Conservation (phyloP, 345 rosid species). For the Arabidopsis thaliana region DNA sequence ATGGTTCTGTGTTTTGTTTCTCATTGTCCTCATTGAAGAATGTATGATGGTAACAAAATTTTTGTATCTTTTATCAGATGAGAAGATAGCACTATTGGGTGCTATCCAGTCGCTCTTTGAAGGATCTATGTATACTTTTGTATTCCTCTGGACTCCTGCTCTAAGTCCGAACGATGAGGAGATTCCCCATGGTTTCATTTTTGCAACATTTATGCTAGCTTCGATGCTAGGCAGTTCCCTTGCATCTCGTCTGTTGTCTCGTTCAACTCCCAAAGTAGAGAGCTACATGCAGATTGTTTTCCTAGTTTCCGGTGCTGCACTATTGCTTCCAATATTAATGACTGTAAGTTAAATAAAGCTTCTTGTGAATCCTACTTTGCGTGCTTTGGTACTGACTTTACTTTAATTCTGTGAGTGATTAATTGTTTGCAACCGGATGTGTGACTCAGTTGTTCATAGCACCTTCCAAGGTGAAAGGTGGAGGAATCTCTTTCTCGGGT, state of each 20-base stretch:
- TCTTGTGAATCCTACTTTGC: not conserved
- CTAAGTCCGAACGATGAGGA: slow-evolving; percentile 91
- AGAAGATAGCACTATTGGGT: slow-evolving; percentile 92
- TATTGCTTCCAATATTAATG: slow-evolving; percentile 82
- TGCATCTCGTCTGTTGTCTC: slow-evolving; percentile 95
- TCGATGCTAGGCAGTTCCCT: slow-evolving; percentile 98
- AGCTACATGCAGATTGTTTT: slow-evolving; percentile 98
- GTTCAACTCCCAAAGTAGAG: slow-evolving; percentile 75
- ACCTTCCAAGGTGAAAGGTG: slow-evolving; percentile 79
- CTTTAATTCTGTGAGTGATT: slow-evolving; percentile 19
- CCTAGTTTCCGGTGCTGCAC: slow-evolving; percentile 67
- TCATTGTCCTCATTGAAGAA: not conserved
- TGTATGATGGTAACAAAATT: slow-evolving; percentile 18
- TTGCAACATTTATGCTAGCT: slow-evolving; percentile 98
- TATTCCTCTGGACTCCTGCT: slow-evolving; percentile 99
- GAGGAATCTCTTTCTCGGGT: slow-evolving; percentile 81
- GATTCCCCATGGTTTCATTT: slow-evolving; percentile 97
- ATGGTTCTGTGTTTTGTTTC: slow-evolving; percentile 1
- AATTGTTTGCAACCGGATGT: slow-evolving; percentile 32
- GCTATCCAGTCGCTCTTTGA: slow-evolving; percentile 98
- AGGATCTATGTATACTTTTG: slow-evolving; percentile 99
- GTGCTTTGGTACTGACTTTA: slow-evolving; percentile 15
- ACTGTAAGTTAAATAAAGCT: slow-evolving; percentile 53
- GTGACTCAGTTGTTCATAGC: slow-evolving; percentile 57
- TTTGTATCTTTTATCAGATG: slow-evolving; percentile 58